A percentile compares a stretch with the other conserved stretches of the same genome.
Conservation (phyloP, 176 grass and related monocot genomes). For the Urochloa ruziziensis region DNA sequence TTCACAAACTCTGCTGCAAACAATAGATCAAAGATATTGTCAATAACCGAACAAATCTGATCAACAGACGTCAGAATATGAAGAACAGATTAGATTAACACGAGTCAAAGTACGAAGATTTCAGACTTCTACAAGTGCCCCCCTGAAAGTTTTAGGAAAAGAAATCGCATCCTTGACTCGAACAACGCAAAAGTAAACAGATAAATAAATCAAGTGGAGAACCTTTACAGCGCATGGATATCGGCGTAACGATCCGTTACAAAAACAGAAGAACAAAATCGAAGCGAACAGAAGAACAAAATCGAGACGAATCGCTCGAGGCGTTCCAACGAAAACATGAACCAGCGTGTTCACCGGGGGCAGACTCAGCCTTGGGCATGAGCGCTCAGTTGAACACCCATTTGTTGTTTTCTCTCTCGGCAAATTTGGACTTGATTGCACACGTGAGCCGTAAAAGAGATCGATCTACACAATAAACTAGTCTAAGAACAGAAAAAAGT, state of each 20-base stretch:
- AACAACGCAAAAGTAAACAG: slow-evolving; percentile 4
- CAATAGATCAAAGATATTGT: neutral
- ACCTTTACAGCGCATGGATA: neutral
- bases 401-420: neutral
- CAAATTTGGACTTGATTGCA: neutral
- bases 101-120: neutral
- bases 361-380: neutral
- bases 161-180: neutral
- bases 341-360: neutral
- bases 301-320: neutral
- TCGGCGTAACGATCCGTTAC: neutral
- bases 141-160: neutral
- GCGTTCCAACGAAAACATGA: neutral
- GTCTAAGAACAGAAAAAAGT: neutral
- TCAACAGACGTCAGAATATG: neutral
- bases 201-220: neutral
- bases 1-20: slow-evolving; percentile 16
- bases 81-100: neutral
- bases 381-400: neutral
- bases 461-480: neutral
- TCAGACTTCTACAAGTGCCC: neutral
- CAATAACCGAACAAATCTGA: slow-evolving; percentile 8
- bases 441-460: neutral
- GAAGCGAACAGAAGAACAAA: slow-evolving; percentile 4
- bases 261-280: neutral